phyloP scores from a whole-genome alignment of 73 alveolate genomes.

The Urostyla sp. region DNA sequence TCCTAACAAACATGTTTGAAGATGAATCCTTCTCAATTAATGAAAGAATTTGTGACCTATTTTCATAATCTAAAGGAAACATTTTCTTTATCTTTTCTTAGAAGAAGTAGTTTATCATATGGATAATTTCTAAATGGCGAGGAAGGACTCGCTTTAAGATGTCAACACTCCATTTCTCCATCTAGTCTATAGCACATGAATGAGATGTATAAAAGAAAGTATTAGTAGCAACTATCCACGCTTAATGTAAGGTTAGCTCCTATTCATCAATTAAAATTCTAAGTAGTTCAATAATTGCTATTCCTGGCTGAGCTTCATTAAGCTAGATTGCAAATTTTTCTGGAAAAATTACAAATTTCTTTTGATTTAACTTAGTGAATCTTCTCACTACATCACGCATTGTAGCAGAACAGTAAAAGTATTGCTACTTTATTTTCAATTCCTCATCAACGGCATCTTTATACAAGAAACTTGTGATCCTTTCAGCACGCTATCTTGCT shows the following conservation, averaged over 20 bases:
- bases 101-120: slow-evolving; percentile 57
- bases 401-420: slow-evolving; percentile 61
- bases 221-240: slow-evolving; percentile 65
- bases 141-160: slow-evolving; percentile 63
- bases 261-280: slow-evolving; percentile 74
- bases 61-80: slow-evolving; percentile 20
- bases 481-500: slow-evolving; percentile 92
- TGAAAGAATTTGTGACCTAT: slow-evolving; percentile 30
- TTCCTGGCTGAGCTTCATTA: slow-evolving; percentile 75
- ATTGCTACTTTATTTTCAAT: slow-evolving; percentile 38
- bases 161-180: slow-evolving; percentile 75
- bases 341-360: slow-evolving; percentile 49
- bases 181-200: slow-evolving; percentile 64
- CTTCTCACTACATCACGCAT: slow-evolving; percentile 43
- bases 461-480: slow-evolving; percentile 93
- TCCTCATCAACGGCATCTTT: slow-evolving; percentile 79
- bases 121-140: slow-evolving; percentile 71
- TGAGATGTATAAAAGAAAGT: slow-evolving; percentile 75
- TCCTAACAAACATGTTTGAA: slow-evolving; percentile 53
- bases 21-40: slow-evolving; percentile 21
- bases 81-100: slow-evolving; percentile 51
- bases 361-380: slow-evolving; percentile 20
- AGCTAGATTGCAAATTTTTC: slow-evolving; percentile 63
- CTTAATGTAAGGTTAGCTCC: slow-evolving; percentile 55
- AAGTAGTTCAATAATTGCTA: slow-evolving; percentile 70